Conservation (phyloP, 2,329 filamentous ascomycete species). For the Tolypocladium sp. region DNA sequence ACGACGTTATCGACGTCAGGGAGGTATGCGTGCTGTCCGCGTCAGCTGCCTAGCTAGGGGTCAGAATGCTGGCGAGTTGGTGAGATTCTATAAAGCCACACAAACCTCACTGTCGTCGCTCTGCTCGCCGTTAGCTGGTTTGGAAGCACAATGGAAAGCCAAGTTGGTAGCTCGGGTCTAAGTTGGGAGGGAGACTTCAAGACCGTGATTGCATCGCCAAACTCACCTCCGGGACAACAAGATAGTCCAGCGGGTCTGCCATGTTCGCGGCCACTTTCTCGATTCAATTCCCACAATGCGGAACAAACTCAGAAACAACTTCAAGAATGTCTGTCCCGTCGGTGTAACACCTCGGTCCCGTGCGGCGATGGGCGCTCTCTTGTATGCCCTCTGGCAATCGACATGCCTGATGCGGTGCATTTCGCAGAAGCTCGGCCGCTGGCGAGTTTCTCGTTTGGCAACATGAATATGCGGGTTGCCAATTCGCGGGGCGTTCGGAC, state of each 20-base stretch:
- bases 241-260: neutral
- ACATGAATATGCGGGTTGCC: neutral
- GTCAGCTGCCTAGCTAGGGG: conserved; percentile 8
- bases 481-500: neutral
- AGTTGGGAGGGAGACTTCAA: neutral
- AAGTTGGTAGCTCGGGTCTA: too few species aligned
- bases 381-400: neutral
- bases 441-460: neutral
- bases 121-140: neutral
- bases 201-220: neutral
- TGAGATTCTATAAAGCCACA: neutral
- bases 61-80: neutral
- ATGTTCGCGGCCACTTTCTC: neutral
- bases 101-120: neutral
- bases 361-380: neutral
- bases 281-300: neutral
- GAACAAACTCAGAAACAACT: neutral
- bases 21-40: conserved; percentile 10
- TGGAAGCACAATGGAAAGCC: too few species aligned
- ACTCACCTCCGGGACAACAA: neutral
- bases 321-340: neutral
- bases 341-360: neutral
- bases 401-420: neutral
- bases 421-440: neutral
- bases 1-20: conserved; percentile 20